Conservation (phyloP, 2,329 filamentous ascomycete species). For the Ceratocystis ficicola region DNA sequence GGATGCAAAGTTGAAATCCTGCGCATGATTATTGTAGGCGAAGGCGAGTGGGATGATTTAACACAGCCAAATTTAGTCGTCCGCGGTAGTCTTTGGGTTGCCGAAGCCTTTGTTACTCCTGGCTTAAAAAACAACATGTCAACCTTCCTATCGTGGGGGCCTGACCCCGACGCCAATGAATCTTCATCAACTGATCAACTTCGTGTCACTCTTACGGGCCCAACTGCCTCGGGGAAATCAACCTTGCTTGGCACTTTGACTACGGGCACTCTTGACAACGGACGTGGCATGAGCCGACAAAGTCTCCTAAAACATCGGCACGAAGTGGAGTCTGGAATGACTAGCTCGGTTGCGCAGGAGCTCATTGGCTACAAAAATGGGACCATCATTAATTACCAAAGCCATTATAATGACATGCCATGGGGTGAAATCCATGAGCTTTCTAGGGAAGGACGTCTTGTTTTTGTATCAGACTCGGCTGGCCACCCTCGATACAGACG, state of each 20-base stretch:
- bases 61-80: constrained; percentile 25
- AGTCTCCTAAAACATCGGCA: constrained; percentile 86
- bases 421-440: constrained; percentile 90
- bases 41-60: constrained; percentile 54
- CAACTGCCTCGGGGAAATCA: constrained; percentile 86
- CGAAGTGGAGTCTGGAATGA: constrained; percentile 82
- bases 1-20: constrained; percentile 75
- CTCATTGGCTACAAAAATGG: constrained; percentile 65
- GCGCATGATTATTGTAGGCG: constrained; percentile 71
- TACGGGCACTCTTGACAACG: constrained; percentile 81
- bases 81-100: constrained; percentile 58
- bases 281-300: constrained; percentile 75
- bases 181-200: constrained; percentile 57
- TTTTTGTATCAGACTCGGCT: constrained; percentile 84
- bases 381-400: constrained; percentile 64
- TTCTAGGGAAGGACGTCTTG: constrained; percentile 59
- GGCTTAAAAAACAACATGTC: constrained; percentile 33
- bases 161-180: neutral
- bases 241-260: constrained; percentile 79
- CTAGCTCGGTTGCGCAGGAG: constrained; percentile 89
- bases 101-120: constrained; percentile 78
- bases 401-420: constrained; percentile 67
- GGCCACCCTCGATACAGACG: constrained; percentile 81
- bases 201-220: constrained; percentile 74
- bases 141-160: constrained; percentile 13